Base-by-base conservation (phyloP, 148 eudicot genomes). In the Talinum fruticosum region DNA sequence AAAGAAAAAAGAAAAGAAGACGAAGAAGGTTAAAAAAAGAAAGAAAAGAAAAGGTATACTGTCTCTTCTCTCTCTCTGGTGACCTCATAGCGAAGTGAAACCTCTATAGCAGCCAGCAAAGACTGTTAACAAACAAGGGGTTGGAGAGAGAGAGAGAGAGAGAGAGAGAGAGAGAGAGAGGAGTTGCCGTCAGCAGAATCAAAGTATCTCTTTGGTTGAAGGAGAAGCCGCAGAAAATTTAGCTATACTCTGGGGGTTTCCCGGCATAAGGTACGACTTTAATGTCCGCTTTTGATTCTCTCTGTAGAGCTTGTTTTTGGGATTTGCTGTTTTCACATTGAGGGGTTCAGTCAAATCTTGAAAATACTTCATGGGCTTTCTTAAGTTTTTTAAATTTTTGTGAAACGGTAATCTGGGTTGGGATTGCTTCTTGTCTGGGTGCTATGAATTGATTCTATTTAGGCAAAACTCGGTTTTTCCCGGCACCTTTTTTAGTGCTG, bases 121-220 rank as follows among this genome's bases (percentile, higher is more conserved):
- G 10, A 75, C 78, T 75, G 62, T 77, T 76, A 36, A 66, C 41
- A 67, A 41, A 78, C 70, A 59, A 41, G 30, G 21, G n/a, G 38
- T 29, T 14, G 49, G 44, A 36, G 59, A 44, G 53, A 21, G 19
- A n/a, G 35, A 36, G 10, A 68, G 35, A 62, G 21, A 51, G 45
- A 65, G 30, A 74, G 66, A 41, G 66, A 53, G 38, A 28, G 6
- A 15, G 35, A 21, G 12, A 35, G 35, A 5, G 15, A 1, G 28
- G 16, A 72, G 4, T 81, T 77, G 57, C 75, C 81, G 65, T 82
- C 84, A 72, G 70, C 84, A 73, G 32, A 82, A 82, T 77, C 78
- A 73, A 82, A 82, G 78, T 75, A 82, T 78, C 81, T 78, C 81
- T 82, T 82, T 76, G 73, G 4, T 30, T 73, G 19, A 53, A 53